These are phyloP conservation scores for Pythium phragmiticola DNA, from an alignment of 352 stramenopile genomes.

Conservation along the genomic window DNA sequence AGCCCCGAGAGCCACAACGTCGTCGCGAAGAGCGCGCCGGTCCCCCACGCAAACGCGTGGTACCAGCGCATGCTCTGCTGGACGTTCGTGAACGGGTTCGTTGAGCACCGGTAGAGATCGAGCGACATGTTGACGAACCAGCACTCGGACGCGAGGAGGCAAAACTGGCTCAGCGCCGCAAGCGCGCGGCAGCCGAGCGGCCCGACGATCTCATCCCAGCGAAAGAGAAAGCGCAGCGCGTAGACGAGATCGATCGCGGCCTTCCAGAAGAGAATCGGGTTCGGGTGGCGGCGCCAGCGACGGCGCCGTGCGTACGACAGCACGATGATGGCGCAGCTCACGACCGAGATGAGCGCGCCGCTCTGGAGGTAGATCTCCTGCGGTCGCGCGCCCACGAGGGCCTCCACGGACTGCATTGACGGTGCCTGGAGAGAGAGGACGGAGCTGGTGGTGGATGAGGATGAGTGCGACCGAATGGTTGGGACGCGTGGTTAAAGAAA, in stretches of 20 bases:
- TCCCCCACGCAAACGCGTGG: constrained; percentile 72
- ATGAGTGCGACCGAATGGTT: too few relatives aligned
- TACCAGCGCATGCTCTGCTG: constrained; percentile 69
- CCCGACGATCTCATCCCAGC: constrained; percentile 60
- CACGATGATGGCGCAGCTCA: constrained; percentile 75
- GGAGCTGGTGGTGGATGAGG: too few relatives aligned
- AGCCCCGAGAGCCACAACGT: constrained; percentile 65
- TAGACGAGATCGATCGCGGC: constrained; percentile 70
- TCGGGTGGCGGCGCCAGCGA: constrained; percentile 80
- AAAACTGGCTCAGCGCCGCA: constrained; percentile 71
- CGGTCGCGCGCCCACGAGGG: constrained; percentile 17
- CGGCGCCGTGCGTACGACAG: constrained; percentile 60
- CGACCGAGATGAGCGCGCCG: constrained; percentile 68
- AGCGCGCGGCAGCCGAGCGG: constrained; percentile 49
- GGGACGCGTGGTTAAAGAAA: too few relatives aligned
- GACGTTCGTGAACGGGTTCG: constrained; percentile 88
- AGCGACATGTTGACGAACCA: constrained; percentile 88
- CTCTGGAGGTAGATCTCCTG: constrained; percentile 56
- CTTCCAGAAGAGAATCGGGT: constrained; percentile 84
- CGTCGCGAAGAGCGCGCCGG: constrained; percentile 49
- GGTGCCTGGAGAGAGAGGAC: not conserved
- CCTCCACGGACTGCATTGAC: not conserved
- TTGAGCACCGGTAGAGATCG: constrained; percentile 82
- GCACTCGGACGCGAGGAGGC: constrained; percentile 77
- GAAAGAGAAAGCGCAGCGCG: constrained; percentile 69